These are phyloP conservation scores for Penicillium waksmanii DNA, from an alignment of 495 filamentous ascomycete genomes.

Conservation along the genomic window DNA sequence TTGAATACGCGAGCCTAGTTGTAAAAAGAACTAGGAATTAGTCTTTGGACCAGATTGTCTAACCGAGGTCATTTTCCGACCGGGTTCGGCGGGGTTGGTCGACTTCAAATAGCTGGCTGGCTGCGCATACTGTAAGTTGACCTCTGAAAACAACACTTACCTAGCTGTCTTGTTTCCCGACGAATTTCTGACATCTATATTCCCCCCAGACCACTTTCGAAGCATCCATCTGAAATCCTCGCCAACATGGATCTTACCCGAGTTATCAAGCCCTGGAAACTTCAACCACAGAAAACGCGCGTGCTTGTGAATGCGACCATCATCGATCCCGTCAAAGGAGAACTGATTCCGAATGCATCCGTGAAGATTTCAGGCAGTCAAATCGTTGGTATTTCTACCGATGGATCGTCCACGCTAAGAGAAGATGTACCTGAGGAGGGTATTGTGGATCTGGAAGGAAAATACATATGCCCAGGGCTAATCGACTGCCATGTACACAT, in stretches of 20 bases:
- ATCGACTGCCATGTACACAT: constrained; percentile 66
- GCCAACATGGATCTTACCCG: constrained; percentile 23
- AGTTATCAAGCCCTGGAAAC: constrained; percentile 40
- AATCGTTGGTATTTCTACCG: constrained; percentile 24
- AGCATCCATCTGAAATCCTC: not conserved
- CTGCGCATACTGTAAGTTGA: not conserved
- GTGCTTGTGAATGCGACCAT: constrained; percentile 36
- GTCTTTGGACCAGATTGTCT: not conserved
- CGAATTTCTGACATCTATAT: not conserved
- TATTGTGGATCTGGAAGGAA: constrained; percentile 45
- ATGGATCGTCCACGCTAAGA: not conserved
- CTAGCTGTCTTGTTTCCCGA: no score
- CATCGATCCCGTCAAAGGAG: constrained; percentile 34
- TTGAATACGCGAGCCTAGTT: not conserved
- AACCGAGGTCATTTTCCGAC: not conserved
- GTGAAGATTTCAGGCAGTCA: constrained; percentile 30
- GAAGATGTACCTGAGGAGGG: constrained; percentile 4
- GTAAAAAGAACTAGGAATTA: not conserved
- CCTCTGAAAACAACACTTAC: not conserved
- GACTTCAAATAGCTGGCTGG: not conserved
- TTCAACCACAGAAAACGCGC: constrained; percentile 21
- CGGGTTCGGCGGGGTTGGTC: not conserved
- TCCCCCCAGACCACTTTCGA: no score
- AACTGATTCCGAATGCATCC: constrained; percentile 27
- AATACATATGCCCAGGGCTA: constrained; percentile 57